phyloP scores from a whole-genome alignment of 78 protist species.

The Speleostelium caveatum region DNA sequence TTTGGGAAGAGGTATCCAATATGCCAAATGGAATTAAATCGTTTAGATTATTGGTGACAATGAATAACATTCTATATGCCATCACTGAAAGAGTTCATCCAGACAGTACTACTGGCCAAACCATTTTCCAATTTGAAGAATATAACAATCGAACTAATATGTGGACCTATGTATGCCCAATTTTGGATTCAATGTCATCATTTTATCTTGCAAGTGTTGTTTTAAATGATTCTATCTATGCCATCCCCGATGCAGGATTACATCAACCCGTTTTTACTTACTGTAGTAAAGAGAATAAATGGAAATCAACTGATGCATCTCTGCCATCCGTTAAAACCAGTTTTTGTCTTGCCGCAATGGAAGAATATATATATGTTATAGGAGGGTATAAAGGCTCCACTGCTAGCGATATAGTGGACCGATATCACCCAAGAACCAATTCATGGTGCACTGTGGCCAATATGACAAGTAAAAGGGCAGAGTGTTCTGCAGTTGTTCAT shows the following conservation, averaged over 20 bases:
- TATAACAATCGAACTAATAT: slow-evolving; percentile 26
- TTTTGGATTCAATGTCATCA: slow-evolving; percentile 31
- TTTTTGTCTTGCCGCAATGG: slow-evolving; percentile 18
- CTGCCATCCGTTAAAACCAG: slow-evolving; percentile 31
- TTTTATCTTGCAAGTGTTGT: slow-evolving; percentile 33
- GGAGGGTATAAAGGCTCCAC: slow-evolving; percentile 75
- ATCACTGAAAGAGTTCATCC: slow-evolving; percentile 38
- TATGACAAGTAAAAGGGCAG: slow-evolving; percentile 46
- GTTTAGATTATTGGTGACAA: slow-evolving; percentile 29
- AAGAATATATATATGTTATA: slow-evolving; percentile 59
- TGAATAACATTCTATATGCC: slow-evolving; percentile 43
- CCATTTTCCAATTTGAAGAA: slow-evolving; percentile 54
- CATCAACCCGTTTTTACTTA: slow-evolving; percentile 46
- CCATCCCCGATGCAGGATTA: slow-evolving; percentile 68
- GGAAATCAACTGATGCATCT: slow-evolving; percentile 7
- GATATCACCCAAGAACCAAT: slow-evolving; percentile 59
- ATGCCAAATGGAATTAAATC: slow-evolving; percentile 32
- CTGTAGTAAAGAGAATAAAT: slow-evolving; percentile 7
- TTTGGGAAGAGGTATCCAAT: slow-evolving; percentile 41
- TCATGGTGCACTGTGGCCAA: slow-evolving; percentile 52
- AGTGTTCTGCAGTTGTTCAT: slow-evolving; percentile 26
- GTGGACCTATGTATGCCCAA: slow-evolving; percentile 45
- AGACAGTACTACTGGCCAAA: neutral
- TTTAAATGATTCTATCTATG: slow-evolving; percentile 47
- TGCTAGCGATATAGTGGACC: slow-evolving; percentile 30